Base-by-base conservation (phyloP, 1,284 basidiomycete species). In the Chalciporus sp. region DNA sequence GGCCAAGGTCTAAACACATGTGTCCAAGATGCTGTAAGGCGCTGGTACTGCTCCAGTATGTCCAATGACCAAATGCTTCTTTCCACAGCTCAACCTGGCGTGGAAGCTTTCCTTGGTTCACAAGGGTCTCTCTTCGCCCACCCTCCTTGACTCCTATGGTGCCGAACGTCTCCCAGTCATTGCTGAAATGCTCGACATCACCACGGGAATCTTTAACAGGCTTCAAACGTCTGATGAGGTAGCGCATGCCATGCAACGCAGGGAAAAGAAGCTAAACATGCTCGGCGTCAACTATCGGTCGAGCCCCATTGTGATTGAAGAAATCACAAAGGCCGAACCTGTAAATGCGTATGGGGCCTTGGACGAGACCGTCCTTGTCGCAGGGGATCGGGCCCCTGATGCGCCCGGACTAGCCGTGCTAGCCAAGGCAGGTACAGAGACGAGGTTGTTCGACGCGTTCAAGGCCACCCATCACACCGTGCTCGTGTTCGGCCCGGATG, bases 1-100 rank as follows among this genome's bases (percentile, higher is more conserved):
- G 75, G 77, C 7, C 76, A 79, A 51, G 78, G 76, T 14, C 58
- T 76, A 33, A 79, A 78, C 45, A 63, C 71, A 0, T 58, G 69
- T 23, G 61, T 76, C 10, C 75, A 76, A 53, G 76, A 79, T 56
- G 61, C 74, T 3, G 75, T 76, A 42, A 28, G 71, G 58, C 27
- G 19, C 27, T 9, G 7, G 8, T 5, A 19, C 0, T 33, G 35
- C 12, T 37, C n/a, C 9, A 5, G 16, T 9, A 60, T 76, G 14
- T 33, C 3, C 31, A 14, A 9, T 33, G 31, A 33, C 31, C 12
- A 14, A 33, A 9, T 10, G 31, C 31, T 14, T 14, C 6, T 47
- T 10, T 49, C 7, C 9, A 42, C 27, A 73, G 73, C 64, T 72
- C 49, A 79, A 78, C 51, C 59, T 78, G 2, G 71, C 62, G 0